Evolutionary conservation across 768 basidiomycete genomes (phyloP).

Genomic region (Macrolepiota fuliginosa): DNA sequence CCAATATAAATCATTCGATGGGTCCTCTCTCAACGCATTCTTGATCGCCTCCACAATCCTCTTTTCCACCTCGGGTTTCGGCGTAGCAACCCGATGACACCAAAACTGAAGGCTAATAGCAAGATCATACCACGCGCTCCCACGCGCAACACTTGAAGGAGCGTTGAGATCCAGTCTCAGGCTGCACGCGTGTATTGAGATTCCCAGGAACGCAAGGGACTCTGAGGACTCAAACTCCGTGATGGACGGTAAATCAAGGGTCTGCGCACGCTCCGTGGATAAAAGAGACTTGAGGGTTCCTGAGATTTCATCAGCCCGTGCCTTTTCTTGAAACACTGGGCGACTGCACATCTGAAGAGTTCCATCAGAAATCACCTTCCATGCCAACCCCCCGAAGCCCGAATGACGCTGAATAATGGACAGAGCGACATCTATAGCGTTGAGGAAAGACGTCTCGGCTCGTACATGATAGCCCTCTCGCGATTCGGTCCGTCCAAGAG

Average conservation of each 20-base stretch:
- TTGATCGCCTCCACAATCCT: constrained; percentile 55
- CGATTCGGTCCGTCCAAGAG: constrained; percentile 64
- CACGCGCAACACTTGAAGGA: constrained; percentile 40
- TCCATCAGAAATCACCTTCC: constrained; percentile 85
- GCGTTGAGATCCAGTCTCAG: constrained; percentile 58
- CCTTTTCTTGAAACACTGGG: constrained; percentile 46
- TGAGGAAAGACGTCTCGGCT: constrained; percentile 69
- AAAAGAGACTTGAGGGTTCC: constrained; percentile 20
- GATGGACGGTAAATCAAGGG: background rate
- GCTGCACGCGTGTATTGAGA: constrained; percentile 58
- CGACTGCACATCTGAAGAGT: constrained; percentile 61
- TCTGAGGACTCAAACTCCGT: background rate
- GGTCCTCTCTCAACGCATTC: constrained; percentile 71
- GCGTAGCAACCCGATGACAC: constrained; percentile 25
- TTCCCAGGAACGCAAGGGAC: constrained; percentile 32
- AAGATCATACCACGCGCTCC: constrained; percentile 74
- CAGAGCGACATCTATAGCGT: constrained; percentile 53
- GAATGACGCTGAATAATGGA: constrained; percentile 45
- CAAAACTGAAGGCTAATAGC: constrained; percentile 59
- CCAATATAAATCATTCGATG: constrained; percentile 77
- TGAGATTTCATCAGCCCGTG: constrained; percentile 32
- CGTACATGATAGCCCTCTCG: constrained; percentile 70
- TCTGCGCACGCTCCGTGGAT: background rate
- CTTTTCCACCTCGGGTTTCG: constrained; percentile 25
- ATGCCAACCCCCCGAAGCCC: constrained; percentile 69